phyloP scores from a whole-genome alignment of 2,329 filamentous ascomycete species.

The Aspergillus sp. region DNA sequence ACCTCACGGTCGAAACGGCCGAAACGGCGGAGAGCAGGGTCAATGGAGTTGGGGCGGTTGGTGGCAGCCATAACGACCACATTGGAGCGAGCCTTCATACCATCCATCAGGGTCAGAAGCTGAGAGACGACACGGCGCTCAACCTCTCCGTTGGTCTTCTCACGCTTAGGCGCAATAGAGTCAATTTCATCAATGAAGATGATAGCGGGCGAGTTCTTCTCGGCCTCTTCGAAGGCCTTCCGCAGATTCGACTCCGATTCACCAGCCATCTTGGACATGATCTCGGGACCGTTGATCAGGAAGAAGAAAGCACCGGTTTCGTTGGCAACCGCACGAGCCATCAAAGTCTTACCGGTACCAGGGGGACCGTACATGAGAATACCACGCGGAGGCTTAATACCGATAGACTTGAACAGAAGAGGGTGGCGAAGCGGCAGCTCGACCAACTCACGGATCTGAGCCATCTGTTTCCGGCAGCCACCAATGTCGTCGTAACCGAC shows the following conservation, averaged over 20 bases:
- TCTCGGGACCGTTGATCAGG: slow-evolving; percentile 97
- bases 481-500: slow-evolving; percentile 99
- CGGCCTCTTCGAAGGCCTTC: slow-evolving; percentile 98
- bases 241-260: slow-evolving; percentile 97
- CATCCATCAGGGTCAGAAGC: slow-evolving; percentile 95
- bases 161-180: slow-evolving; percentile 97
- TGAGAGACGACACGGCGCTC: slow-evolving; percentile 98
- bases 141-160: slow-evolving; percentile 98
- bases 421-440: slow-evolving; percentile 94
- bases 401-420: slow-evolving; percentile 99
- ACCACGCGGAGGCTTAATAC: slow-evolving; percentile 98
- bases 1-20: slow-evolving; percentile 99
- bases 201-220: slow-evolving; percentile 98
- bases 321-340: slow-evolving; percentile 97
- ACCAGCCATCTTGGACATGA: slow-evolving; percentile 99
- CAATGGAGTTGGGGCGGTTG: slow-evolving; percentile 97
- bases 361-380: slow-evolving; percentile 94
- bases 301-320: slow-evolving; percentile 99
- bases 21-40: slow-evolving; percentile 93
- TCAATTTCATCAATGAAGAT: slow-evolving; percentile 99
- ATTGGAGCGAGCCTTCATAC: slow-evolving; percentile 98
- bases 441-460: slow-evolving; percentile 97
- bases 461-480: slow-evolving; percentile 99
- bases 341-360: slow-evolving; percentile 98
- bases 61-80: slow-evolving; percentile 99